Evolutionary conservation across 306 rosid species (phyloP), one percentile per base, ranked within the genome.

Genomic region (Rosa multiflora): DNA sequence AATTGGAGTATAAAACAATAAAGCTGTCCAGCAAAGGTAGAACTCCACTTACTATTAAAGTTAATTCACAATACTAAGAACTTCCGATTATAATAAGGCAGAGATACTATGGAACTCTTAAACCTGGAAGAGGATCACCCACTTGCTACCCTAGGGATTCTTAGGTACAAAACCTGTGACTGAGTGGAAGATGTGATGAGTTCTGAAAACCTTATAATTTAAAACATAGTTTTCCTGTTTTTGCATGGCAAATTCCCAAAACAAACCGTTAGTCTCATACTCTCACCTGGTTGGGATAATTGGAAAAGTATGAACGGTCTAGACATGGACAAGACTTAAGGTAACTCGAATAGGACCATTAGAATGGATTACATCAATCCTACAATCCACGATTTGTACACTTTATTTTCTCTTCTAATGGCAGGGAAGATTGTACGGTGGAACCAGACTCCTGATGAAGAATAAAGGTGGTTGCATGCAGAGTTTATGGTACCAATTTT

Each of bases 1-100:
- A 73, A 78, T 66, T 75, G 10, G 39, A 83, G 10, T 10, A 15
- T 42, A 72, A 49, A 20, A 72, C 10, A 35, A 4, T 49, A 23
- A 44, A 71, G 15, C 20, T 48, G 43, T 29, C 75, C 43, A 7
- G 5, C 8, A 13, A 26, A 47, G 7, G 37, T 32, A 46, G 39
- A 20, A 46, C 21, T 18, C 20, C 64, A 58, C 23, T 14, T 71
- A 7, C 1, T 11, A 8, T 10, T 21, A 8, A n/a, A 70, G 8
- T 5, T 29, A 7, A 9, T 37, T 53, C 29, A 23, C 14, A 13
- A 35, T 35, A 11, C 3, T 20, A 35, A 32, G 39, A 52, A 55
- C 39, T 29, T 29, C 18, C 6, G n/a, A 18, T 68, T 68, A 26
- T 68, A n/a, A 21, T 43, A 21, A 17, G 3, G 9, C 4, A 48